Base-by-base conservation (phyloP, 495 filamentous ascomycete species). In the Penicillium daleae region DNA sequence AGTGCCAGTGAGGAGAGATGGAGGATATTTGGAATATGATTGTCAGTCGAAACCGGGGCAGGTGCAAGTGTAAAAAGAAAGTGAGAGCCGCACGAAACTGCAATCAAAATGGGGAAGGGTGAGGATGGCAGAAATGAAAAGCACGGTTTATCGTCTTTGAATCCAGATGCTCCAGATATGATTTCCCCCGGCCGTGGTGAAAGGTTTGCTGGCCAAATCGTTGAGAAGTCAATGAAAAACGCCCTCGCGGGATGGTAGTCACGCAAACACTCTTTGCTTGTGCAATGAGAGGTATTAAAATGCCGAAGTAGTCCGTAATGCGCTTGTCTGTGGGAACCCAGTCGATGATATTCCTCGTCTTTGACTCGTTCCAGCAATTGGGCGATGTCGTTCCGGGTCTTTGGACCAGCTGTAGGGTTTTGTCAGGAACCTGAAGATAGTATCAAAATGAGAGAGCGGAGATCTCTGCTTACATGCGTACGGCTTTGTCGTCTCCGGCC, bases 401-500 rank as follows among this genome's bases (percentile, higher is more conserved):
- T 68, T 72, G 46, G 77, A 74, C 79, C 79, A 82, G 56, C 79
- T 82, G 27, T 8, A 55, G 31, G 35, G 3, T 50, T 0, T 33
- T 57, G 64, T 79, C 58, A 79, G 72, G 10, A 13, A 37, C n/a
- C 29, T 33, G n/a, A 8, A 19, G 2, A 35, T 21, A 5, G 29
- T 0, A 35, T 32, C 15, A n/a, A 24, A 10, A 32, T 33, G 19
- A 12, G 26, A 22, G 33, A 56, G 27, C 24, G 2, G 48, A 46
- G 42, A 27, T 26, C 32, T 22, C 29, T 61, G 19, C 19, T 69
- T 82, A 97, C 93, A 99, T 96, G 73, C 90, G 87, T 57, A 98
- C 88, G 68, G 85, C 87, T 44, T 79, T 77, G 68, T 99, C 95
- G 72, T 99, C 95, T 4, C 95, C 94, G 61, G 91, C 93, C 12